Evolutionary conservation across 1,284 basidiomycete species (phyloP), one percentile per base, ranked within the genome.

Genomic region (Ceratobasidium sp.): DNA sequence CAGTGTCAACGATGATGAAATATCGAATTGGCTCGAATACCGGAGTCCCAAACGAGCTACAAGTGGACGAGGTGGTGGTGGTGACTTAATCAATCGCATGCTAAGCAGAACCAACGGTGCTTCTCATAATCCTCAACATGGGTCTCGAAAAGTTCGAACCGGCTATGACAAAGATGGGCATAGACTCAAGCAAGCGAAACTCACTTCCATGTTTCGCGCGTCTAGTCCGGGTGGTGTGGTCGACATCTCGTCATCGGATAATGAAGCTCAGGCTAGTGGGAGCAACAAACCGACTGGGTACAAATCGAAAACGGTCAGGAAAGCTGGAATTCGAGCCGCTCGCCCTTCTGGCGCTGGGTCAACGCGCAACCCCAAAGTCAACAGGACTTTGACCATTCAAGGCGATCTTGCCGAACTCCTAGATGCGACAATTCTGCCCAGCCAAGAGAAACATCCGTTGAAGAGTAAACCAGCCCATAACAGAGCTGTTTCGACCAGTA

Each of bases 51-150:
- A 23, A 10, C 65, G 65, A 58, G 16, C 53, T 16, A 34, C 28
- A n/a, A 30, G 39, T 26, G 30, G 60, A 32, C 16, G 26, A n/a
- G 61, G 61, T 16, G 53, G 52, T 23, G 53, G 65, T 23, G 65
- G 65, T 8, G 65, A 70, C 32, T 53, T 70, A 3, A 70, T 70
- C 5, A 70, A 70, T 28, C 65, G 65, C 18, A 70, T 70, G 65
- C 26, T 70, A 2, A 70, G 39, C 14, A 70, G 65, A 32, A 70
- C 65, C 23, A 36, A 52, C 8, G 65, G 43, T 5, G n/a, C 55
- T 12, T 8, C 65, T 21, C 53, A 43, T 1, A 32, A 48, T 28
- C 8, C 52, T 3, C 30, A 45, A 28, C 65, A 41, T 34, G 46
- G 10, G 23, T 53, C 53, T 50, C 55, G 39, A 9, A 58, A 58